Evolutionary conservation across 1,139 yeast species (phyloP).

Genomic region (Blastobotrys proliferans): DNA sequence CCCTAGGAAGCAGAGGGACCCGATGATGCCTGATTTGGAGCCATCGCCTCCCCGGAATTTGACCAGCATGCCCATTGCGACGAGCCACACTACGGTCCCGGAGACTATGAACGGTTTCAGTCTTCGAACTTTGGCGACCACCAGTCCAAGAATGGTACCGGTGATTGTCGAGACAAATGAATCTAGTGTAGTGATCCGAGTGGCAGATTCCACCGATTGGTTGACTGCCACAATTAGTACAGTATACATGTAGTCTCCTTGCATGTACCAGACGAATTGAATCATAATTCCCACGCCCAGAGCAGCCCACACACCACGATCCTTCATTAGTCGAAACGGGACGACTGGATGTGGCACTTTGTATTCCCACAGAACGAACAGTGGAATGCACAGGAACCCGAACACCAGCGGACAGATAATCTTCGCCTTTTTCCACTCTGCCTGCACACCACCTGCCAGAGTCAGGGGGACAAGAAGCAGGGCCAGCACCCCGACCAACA

Average conservation of each 20-base stretch:
- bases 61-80: constrained; percentile 54
- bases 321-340: constrained; percentile 54
- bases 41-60: constrained; percentile 52
- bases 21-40: constrained; percentile 56
- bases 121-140: constrained; percentile 45
- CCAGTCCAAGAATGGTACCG: constrained; percentile 56
- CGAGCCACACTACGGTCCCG: constrained; percentile 53
- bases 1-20: constrained; percentile 61
- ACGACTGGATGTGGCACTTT: constrained; percentile 51
- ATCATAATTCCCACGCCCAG: constrained; percentile 48
- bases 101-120: constrained; percentile 56
- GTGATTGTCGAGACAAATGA: constrained; percentile 61
- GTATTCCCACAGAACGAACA: constrained; percentile 53
- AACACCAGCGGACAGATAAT: constrained; percentile 62
- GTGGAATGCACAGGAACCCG: constrained; percentile 55
- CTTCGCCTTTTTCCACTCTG: constrained; percentile 52
- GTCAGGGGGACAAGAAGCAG: constrained; percentile 48
- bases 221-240: constrained; percentile 59
- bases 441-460: constrained; percentile 53
- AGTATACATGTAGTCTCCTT: constrained; percentile 61
- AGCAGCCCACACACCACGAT: constrained; percentile 69
- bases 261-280: constrained; percentile 60
- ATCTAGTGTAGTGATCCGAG: constrained; percentile 57
- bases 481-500: constrained; percentile 49
- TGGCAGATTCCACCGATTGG: constrained; percentile 55